phyloP scores from a whole-genome alignment of 1,139 yeast species.

The Keqinozyma sinolaborantium region DNA sequence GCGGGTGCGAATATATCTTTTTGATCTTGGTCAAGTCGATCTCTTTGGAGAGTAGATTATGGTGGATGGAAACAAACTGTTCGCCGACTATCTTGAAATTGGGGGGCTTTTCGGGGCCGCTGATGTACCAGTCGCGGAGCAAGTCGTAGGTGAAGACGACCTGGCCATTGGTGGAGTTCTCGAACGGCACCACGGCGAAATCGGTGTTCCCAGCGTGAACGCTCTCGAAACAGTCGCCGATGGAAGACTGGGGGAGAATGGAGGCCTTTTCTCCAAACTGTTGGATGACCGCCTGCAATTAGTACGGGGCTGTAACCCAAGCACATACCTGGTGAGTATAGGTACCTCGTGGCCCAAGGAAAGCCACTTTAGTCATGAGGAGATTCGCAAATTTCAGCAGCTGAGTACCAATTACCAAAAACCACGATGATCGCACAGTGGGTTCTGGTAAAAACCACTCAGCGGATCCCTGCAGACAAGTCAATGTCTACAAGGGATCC shows the following conservation, averaged over 20 bases:
- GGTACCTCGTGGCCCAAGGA: slow-evolving; percentile 86
- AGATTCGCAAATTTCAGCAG: slow-evolving; percentile 1
- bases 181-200: slow-evolving; percentile 85
- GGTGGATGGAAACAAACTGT: slow-evolving; percentile 79
- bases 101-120: slow-evolving; percentile 10
- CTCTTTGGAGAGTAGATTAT: slow-evolving; percentile 58
- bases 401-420: too few relatives aligned
- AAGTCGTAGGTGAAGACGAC: slow-evolving; percentile 84
- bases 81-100: slow-evolving; percentile 63
- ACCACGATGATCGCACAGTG: not conserved
- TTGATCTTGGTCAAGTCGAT: slow-evolving; percentile 39
- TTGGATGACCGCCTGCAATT: slow-evolving; percentile 69
- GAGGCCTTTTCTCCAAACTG: slow-evolving; percentile 53
- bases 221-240: slow-evolving; percentile 62
- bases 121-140: slow-evolving; percentile 59
- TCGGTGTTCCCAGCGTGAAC: slow-evolving; percentile 48
- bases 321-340: slow-evolving; percentile 79
- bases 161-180: slow-evolving; percentile 92
- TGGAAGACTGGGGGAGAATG: slow-evolving; percentile 44
- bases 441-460: not conserved
- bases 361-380: slow-evolving; percentile 48
- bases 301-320: slow-evolving; percentile 3
- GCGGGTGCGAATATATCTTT: slow-evolving; percentile 87
- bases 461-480: not conserved
- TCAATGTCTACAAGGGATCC: not conserved